phyloP scores from a whole-genome alignment of 345 rosid species.

The Ceriops tagal region DNA sequence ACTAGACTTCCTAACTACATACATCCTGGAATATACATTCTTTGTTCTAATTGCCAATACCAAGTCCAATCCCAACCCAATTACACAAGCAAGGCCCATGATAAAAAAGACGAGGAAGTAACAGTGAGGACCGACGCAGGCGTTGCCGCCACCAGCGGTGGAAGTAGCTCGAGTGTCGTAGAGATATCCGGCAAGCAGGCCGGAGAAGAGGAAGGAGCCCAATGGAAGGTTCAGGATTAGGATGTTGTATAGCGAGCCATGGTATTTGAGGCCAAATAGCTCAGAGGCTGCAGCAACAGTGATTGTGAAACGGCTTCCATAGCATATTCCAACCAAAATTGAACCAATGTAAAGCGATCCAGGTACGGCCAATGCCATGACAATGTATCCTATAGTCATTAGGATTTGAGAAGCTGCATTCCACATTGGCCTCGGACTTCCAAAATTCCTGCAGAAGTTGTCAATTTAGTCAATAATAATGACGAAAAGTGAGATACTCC shows the following conservation, averaged over 20 bases:
- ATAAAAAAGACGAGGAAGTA: conserved; percentile 39
- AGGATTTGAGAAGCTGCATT: conserved; percentile 50
- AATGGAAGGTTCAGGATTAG: conserved; percentile 43
- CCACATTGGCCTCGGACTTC: conserved; percentile 51
- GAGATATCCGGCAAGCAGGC: conserved; percentile 55
- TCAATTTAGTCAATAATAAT: not conserved
- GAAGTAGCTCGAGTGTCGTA: conserved; percentile 50
- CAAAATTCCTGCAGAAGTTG: conserved; percentile 33
- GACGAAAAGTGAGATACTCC: not conserved
- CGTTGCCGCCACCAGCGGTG: conserved; percentile 38
- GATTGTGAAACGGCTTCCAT: conserved; percentile 47
- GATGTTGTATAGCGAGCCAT: conserved; percentile 49
- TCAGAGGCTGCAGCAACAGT: conserved; percentile 52
- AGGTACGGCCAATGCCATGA: conserved; percentile 52
- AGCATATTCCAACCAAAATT: conserved; percentile 51
- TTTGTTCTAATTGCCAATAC: conserved; percentile 38
- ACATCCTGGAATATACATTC: conserved; percentile 33
- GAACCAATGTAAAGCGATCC: conserved; percentile 55
- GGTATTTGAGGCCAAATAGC: conserved; percentile 57
- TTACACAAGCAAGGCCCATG: conserved; percentile 41
- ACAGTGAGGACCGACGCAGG: conserved; percentile 50
- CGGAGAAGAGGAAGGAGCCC: conserved; percentile 62
- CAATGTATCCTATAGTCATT: conserved; percentile 44
- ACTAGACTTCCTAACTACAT: conserved; percentile 10
- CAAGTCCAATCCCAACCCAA: conserved; percentile 46